Evolutionary conservation across 495 filamentous ascomycete genomes (phyloP), one percentile per base, ranked within the genome.

Genomic region (Penicillium cinerascens): DNA sequence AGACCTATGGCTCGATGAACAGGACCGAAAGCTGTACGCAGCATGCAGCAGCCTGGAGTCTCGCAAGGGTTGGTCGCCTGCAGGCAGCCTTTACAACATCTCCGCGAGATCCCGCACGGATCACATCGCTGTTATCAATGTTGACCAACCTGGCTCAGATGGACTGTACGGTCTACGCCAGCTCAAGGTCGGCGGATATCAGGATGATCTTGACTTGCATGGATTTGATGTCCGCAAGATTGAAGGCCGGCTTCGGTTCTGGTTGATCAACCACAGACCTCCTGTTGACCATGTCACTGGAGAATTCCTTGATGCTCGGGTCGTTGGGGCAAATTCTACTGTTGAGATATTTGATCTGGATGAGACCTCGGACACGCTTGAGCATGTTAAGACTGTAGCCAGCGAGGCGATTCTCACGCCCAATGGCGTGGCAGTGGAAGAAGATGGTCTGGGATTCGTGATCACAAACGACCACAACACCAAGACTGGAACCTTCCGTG

Each of bases 221-320:
- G 69, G 71, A 2, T 61, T 74, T 25, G 63, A 69, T 43, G 56
- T 61, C 16, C 27, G 46, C 21, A 44, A 23, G 11, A 46, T 59
- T 18, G 52, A 43, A 13, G 47, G 56, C 8, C 49, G 38, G 13
- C 51, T 68, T 20, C 59, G 58, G 0, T 69, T 75, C 44, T 68
- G 70, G 57, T 39, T 75, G 22, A 60, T 75, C 48, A 75, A 77
- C 42, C 65, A 74, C 45, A 59, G 68, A 1, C 71, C 72, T 2
- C 64, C 73, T 0, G 59, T 75, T 44, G 63, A 68, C 38, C 54
- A 56, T 18, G 35, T 42, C 1, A 69, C 66, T 13, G 69, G 68
- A 11, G 55, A 66, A 18, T 20, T 57, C 0, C 51, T 73, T 2
- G 64, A 74, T 49, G 51, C 64, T 7, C 49, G 26, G 9, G 27